Evolutionary conservation across 1,284 basidiomycete genomes (phyloP), one percentile per base, ranked within the genome.

Genomic region (Violaceomyces palustris): DNA sequence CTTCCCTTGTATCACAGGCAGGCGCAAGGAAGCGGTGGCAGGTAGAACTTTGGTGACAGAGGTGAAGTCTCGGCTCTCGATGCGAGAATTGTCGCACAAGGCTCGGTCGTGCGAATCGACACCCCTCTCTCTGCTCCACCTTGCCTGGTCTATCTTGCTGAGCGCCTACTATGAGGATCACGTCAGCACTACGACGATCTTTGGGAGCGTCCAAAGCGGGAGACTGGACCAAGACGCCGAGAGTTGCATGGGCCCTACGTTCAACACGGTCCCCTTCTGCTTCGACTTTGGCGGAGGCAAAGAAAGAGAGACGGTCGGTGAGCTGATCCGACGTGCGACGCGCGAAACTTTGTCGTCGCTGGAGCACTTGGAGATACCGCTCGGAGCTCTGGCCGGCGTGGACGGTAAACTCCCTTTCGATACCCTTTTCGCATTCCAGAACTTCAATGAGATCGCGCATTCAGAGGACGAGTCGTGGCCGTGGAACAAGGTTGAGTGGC

Each of bases 381-480:
- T 52, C n/a, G 44, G 45, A 2, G 37, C 40, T 11, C 39, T 52
- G 3, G 43, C 38, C 7, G 15, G 15, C 11, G 31, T 40, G 6
- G 50, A 37, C 12, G 22, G 24, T 15, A 37, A 12, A 23, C 25
- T 52, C 23, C 44, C 45, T 6, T 52, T 47, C 24, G 50, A 52
- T 14, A 52, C 44, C 3, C n/a, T 51, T 18, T 36, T 51, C n/a
- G 49, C 49, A 17, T 35, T 51, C 17, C 49, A 51, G 36, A 43
- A 24, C 6, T 43, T 43, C 18, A 27, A 29, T 6, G 33, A 15
- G 11, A 15, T 28, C 11, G 25, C 12, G 15, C n/a, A 2, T 23
- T 7, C 10, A 15, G 24, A 28, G 9, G n/a, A n/a, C n/a, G n/a
- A n/a, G n/a, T 27, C n/a, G 9, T 14, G 11, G 26, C 39, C 33